Conservation (phyloP, 176 grass and related monocot species). For the Avena sativa region DNA sequence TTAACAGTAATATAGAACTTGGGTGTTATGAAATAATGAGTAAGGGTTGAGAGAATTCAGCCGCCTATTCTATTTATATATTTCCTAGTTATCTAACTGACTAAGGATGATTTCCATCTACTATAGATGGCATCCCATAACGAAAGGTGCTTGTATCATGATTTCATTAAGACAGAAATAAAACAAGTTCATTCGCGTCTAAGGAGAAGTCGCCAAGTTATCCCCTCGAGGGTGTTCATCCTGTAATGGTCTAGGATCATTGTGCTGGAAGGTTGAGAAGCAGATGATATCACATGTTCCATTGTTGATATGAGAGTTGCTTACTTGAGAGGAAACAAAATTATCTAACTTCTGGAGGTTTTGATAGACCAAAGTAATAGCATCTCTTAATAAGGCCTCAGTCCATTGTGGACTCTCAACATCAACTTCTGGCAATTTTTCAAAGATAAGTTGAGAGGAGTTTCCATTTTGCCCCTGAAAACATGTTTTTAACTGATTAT, state of each 20-base stretch:
- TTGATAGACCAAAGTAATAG: conserved; percentile 71
- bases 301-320: not conserved
- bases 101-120: not conserved
- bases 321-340: conserved; percentile 71
- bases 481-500: conserved; percentile 17
- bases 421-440: conserved; percentile 69
- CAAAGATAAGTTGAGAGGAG: conserved; percentile 57
- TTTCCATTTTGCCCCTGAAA: conserved; percentile 49
- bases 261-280: no score
- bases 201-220: not conserved
- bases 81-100: not conserved
- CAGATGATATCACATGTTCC: not conserved
- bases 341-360: conserved; percentile 78
- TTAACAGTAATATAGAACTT: not conserved
- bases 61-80: conserved; percentile 4
- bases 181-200: not conserved
- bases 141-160: not conserved
- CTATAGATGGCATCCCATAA: conserved; percentile 12
- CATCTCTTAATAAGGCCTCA: conserved; percentile 59
- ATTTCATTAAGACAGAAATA: not conserved
- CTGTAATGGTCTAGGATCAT: not conserved
- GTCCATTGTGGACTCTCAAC: conserved; percentile 67
- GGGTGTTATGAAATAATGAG: not conserved
- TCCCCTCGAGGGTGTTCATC: not conserved
- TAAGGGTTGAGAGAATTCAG: not conserved